A percentile compares a stretch with the other conserved stretches of the same genome.
These are phyloP conservation scores for Middelhovenomyces tepae DNA, from an alignment of 805 yeast genomes.

Conservation along the genomic window DNA sequence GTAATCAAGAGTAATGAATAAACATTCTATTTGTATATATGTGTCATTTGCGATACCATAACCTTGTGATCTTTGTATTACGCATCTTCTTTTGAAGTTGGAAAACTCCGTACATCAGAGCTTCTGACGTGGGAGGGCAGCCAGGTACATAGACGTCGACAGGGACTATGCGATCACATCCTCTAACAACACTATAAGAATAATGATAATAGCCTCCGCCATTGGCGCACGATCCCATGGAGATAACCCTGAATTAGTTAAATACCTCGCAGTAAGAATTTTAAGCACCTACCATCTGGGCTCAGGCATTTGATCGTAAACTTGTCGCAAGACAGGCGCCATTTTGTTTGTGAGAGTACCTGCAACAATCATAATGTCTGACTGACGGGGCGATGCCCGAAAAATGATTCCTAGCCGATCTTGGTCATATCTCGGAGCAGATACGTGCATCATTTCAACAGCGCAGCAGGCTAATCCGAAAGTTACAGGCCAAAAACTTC, in stretches of 20 bases:
- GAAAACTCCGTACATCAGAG: conserved; percentile 83
- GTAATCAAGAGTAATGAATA: conserved; percentile 4
- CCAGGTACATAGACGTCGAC: conserved; percentile 90
- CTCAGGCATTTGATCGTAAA: conserved; percentile 89
- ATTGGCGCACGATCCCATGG: conserved; percentile 91
- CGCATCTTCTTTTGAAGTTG: conserved; percentile 87
- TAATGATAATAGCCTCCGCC: conserved; percentile 92
- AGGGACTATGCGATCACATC: conserved; percentile 82
- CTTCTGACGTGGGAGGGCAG: conserved; percentile 88
- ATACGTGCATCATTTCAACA: conserved; percentile 91
- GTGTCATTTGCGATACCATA: conserved; percentile 65
- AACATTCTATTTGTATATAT: conserved; percentile 16
- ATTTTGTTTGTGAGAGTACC: conserved; percentile 86
- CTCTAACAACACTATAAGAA: conserved; percentile 81
- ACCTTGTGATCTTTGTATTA: conserved; percentile 66
- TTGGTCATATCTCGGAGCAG: conserved; percentile 86
- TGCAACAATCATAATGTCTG: conserved; percentile 87
- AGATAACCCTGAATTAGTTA: too few relatives aligned
- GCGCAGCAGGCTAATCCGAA: conserved; percentile 92
- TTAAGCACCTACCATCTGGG: too few relatives aligned
- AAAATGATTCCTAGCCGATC: conserved; percentile 87
- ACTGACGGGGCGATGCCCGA: conserved; percentile 89
- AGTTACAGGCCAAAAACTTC: conserved; percentile 89
- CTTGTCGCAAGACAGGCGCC: conserved; percentile 92
- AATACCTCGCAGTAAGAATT: too few relatives aligned